Base-by-base conservation (phyloP, 805 yeast genomes). In the Saccharomyces mikatae region DNA sequence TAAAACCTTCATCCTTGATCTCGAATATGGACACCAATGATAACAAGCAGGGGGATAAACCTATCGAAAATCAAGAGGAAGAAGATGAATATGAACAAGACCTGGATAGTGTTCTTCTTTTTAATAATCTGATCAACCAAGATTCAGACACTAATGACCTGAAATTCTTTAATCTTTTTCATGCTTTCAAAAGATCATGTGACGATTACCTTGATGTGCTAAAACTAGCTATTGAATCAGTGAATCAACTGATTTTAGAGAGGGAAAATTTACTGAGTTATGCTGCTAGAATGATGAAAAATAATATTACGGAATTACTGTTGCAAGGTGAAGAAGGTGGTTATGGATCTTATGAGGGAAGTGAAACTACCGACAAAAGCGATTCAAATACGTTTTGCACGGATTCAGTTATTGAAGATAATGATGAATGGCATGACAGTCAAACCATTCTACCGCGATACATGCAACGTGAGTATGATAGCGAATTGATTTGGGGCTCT, bases 271-370 rank as follows among this genome's bases (percentile, higher is more conserved):
- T 87, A 27, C 67, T 86, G 49, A 87, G 83, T 61, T 86, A 86
- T 63, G 86, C 89, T 14, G 84, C 92, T 0, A 76, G 94, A 61
- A 82, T 86, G 54, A 83, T 87, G 89, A 85, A 85, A 60, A 83
- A 83, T 56, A 87, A 84, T 62, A 79, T 85, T 61, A 80, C 83
- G 55, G 78, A 81, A 36, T 84, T 83, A 52, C 66, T 83, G 46
- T 71, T 83, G 53, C 73, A 78, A 30, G 81, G 74, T 27, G 78
- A 76, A 60, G 69, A 80, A 54, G 69, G 67, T 41, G 30, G 13
- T 3, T 24, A 36, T 49, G 47, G 31, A n/a, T 13, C 22, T 21
- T 27, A 36, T 26, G 27, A 6, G 9, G 44, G 17, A 1, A 17
- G 24, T 2, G 56, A 58, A 17, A 46, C 51, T 32, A 44, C 27